Conservation (phyloP, 108 stramenopile species). For the Cyclotella choctawhatcheeana region DNA sequence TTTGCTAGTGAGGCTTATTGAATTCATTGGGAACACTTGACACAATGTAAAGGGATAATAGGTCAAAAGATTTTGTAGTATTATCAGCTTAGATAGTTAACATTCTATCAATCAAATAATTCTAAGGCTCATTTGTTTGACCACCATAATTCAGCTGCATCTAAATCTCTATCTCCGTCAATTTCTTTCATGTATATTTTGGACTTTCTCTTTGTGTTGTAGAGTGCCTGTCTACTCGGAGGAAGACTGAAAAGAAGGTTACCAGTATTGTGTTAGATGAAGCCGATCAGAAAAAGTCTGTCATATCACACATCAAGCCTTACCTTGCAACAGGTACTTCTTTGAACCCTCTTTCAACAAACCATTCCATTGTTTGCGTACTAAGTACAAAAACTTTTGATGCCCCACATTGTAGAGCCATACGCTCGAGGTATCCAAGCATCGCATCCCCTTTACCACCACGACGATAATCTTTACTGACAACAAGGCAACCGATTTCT, state of each 20-base stretch:
- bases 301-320: background rate
- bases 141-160: conserved; percentile 91
- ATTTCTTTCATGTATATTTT: conserved; percentile 94
- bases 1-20: too few relatives aligned
- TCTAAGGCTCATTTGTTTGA: conserved; percentile 43
- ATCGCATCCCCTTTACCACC: conserved; percentile 94
- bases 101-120: too few relatives aligned
- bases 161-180: conserved; percentile 75
- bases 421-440: conserved; percentile 94
- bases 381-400: conserved; percentile 89
- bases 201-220: conserved; percentile 72
- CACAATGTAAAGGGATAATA: too few relatives aligned
- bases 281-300: background rate
- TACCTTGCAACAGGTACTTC: conserved; percentile 64
- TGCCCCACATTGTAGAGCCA: conserved; percentile 76
- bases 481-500: conserved; percentile 95
- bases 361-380: conserved; percentile 98
- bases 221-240: conserved; percentile 78
- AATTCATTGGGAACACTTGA: too few relatives aligned
- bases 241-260: conserved; percentile 49
- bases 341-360: conserved; percentile 92
- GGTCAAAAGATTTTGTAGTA: too few relatives aligned
- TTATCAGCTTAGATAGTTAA: too few relatives aligned
- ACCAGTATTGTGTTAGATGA: background rate
- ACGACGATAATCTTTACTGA: conserved; percentile 84